Evolutionary conservation across 2,329 filamentous ascomycete genomes (phyloP), one percentile per base, ranked within the genome.

Genomic region (Microsporum audouinii): DNA sequence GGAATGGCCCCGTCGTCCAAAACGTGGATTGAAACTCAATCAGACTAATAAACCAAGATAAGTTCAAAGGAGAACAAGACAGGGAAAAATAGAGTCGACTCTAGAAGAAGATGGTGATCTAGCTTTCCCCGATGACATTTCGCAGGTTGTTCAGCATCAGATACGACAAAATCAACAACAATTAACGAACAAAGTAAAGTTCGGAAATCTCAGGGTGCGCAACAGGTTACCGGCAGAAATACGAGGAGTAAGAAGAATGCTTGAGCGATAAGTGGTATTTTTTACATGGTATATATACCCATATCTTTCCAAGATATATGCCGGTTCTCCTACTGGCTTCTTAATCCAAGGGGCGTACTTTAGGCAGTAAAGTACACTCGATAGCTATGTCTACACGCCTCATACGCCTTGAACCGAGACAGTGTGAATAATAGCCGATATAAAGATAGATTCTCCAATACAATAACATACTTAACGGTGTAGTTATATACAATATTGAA

Each of bases 1-100:
- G 71, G 88, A 95, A 64, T 96, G 91, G 90, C 76, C 96, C 27
- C 81, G 86, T 60, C 90, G 91, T 0, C 86, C 82, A 73, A 96
- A 95, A 45, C 53, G 64, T n/a, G 36, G 41, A 8, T 38, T 56
- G 1, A 64, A 62, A 41, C 27, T 29, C 5, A 43, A 49, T 12
- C 12, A 33, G 17, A 33, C 10, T 31, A 36, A 14, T 27, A 27
- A 36, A n/a, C 34, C 23, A 31, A 23, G 49, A 4, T 17, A 41
- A 39, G n/a, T 55, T 36, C 17, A n/a, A 5, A 2, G 17, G 27
- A 14, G 36, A 7, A 39, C 8, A 43, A 39, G 55, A 39, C 6
- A 43, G 55, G 33, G 14, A 29, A 29, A 57, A 57, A 3, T 3
- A 14, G 36, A 39, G n/a, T 29, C 39, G 6, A 31, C 23, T 2